Percentiles rank a stretch among this genome's conserved stretches.
These are phyloP conservation scores for Pichia sp. DNA, from an alignment of 1,139 yeast genomes.

Conservation along the genomic window DNA sequence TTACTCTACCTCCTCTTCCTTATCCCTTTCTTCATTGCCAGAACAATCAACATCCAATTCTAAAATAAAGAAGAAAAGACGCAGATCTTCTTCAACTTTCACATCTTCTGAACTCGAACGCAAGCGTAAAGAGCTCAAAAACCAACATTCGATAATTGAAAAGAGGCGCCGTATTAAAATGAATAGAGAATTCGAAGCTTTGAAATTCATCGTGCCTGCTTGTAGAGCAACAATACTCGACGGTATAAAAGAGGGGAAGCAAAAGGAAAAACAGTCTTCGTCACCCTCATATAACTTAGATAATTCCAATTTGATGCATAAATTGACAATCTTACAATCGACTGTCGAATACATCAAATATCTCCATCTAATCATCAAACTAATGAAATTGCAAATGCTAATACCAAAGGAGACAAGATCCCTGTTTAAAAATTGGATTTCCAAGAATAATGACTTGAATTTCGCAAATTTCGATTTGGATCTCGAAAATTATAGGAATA, in stretches of 20 bases:
- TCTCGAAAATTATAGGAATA: constrained; percentile 51
- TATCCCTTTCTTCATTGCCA: too few relatives aligned
- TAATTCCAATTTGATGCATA: constrained; percentile 46
- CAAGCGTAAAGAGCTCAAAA: constrained; percentile 40
- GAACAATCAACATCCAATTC: not conserved
- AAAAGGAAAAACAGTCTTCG: too few relatives aligned
- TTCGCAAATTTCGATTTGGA: constrained; percentile 49
- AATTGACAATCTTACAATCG: constrained; percentile 69
- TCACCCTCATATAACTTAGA: constrained; percentile 25
- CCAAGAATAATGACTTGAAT: constrained; percentile 34
- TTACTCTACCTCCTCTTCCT: too few relatives aligned
- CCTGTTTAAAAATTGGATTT: constrained; percentile 20
- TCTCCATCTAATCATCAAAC: constrained; percentile 50
- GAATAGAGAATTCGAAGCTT: constrained; percentile 76
- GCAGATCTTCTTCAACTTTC: constrained; percentile 11
- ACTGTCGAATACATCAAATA: constrained; percentile 74
- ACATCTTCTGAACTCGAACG: constrained; percentile 13
- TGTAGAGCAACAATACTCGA: constrained; percentile 45
- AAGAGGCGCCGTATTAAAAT: constrained; percentile 71
- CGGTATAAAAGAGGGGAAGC: too few relatives aligned
- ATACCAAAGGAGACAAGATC: constrained; percentile 22
- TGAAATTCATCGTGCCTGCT: constrained; percentile 72
- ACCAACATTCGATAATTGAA: constrained; percentile 73
- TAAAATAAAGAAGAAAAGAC: not conserved
- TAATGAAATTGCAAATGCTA: constrained; percentile 30